phyloP scores from a whole-genome alignment of 345 rosid genomes.

The Euphorbia peplus region DNA sequence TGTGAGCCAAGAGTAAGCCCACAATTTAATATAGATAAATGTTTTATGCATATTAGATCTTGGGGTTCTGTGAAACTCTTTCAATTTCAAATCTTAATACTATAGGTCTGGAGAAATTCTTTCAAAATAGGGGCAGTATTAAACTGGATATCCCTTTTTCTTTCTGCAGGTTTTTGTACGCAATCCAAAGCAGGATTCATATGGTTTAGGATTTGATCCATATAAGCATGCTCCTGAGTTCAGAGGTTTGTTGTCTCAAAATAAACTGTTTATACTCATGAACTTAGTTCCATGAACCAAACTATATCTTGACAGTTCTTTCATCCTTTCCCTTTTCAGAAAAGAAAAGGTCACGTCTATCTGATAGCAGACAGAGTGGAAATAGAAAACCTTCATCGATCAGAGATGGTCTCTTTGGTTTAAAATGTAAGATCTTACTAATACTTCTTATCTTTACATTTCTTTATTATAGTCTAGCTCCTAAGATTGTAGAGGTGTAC shows the following conservation, averaged over 20 bases:
- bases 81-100: not conserved
- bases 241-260: conserved; percentile 54
- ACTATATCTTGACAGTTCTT: conserved; percentile 11
- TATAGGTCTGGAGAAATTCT: not conserved
- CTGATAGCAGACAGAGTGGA: conserved; percentile 48
- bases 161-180: conserved; percentile 59
- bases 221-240: conserved; percentile 96
- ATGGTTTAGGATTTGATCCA: conserved; percentile 94
- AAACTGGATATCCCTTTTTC: conserved; percentile 6
- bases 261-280: conserved; percentile 15
- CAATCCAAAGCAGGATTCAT: conserved; percentile 83
- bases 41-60: not conserved
- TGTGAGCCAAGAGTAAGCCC: not conserved
- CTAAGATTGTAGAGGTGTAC: not conserved
- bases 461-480: conserved; percentile 7
- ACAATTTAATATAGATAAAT: not conserved
- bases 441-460: conserved; percentile 2
- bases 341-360: conserved; percentile 57
- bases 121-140: not conserved
- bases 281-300: conserved; percentile 11
- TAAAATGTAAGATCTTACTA: conserved; percentile 66
- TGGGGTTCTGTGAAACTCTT: not conserved
- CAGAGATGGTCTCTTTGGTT: conserved; percentile 70
- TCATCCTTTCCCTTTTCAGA: conserved; percentile 40
- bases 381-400: conserved; percentile 45